Base-by-base conservation (phyloP, 23 red algal genomes). In the Gracilaria gracilis region DNA sequence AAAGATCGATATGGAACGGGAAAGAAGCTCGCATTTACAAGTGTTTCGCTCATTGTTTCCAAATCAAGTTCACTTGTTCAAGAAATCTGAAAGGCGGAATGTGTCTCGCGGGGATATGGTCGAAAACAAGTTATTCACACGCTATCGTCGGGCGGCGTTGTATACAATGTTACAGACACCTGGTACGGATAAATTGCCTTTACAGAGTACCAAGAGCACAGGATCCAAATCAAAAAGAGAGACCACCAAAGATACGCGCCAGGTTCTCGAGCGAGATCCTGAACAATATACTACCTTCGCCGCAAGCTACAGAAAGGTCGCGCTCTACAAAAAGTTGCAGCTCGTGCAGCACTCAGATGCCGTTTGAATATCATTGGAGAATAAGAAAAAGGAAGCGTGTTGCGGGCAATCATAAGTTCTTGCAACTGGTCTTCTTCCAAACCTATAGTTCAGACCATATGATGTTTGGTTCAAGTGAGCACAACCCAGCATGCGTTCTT, bases 301-400 rank as follows among this genome's bases (percentile, higher is more conserved):
- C 46, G 23, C 19, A 4, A 33, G 23, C 9, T 50, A 46, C 72
- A 46, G 72, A 31, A 40, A 34, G 0, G 72, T 42, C 42, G 72
- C 72, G 46, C 72, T 77, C 40, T 77, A 77, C 72, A 77, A 77
- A 77, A 49, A 46, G 42, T 37, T 77, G 8, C 23, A 77, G 23
- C 2, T 69, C 27, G 32, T 69, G 16, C 33, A 36, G 64, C 33
- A 38, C 16, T 20, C 64, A 20, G 7, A 36, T 38, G 0, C 64
- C 14, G 9, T 36, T 37, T 69, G 64, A 69, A 69, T 36, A 69
- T 32, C 33, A 34, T 7, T 32, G 16, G 3, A 37, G 4, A 69
- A 36, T n/a, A 34, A 69, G 32, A 69, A 36, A 36, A 69, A 9
- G 31, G 64, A 36, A 69, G 13, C 14, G 9, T 37, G 13, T 32